Evolutionary conservation across 2,329 filamentous ascomycete species (phyloP).

Genomic region (Claviceps arundinis): DNA sequence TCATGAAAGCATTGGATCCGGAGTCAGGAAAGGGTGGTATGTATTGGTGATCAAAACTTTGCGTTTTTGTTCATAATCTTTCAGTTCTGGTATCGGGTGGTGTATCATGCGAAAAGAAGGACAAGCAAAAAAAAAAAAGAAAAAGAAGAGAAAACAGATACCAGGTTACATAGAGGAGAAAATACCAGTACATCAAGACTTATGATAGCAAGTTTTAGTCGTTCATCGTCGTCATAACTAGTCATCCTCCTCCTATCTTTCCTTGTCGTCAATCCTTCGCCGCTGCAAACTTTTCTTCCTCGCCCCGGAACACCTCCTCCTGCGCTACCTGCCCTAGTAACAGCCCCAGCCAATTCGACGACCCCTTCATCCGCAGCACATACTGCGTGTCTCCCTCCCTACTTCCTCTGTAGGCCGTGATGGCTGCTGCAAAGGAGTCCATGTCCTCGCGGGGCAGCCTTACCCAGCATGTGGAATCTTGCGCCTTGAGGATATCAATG

Average conservation of each 20-base stretch:
- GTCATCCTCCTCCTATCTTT: constrained; percentile 4
- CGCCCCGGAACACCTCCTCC: constrained; percentile 31
- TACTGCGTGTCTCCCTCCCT: constrained; percentile 28
- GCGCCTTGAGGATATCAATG: constrained; percentile 55
- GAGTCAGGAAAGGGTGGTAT: constrained; percentile 7
- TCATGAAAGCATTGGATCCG: constrained; percentile 5
- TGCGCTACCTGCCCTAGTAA: constrained; percentile 35
- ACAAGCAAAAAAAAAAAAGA: neutral
- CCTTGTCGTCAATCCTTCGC: neutral
- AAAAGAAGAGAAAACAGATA: neutral
- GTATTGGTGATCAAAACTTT: neutral
- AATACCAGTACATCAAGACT: constrained; percentile 7
- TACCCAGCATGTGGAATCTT: constrained; percentile 46
- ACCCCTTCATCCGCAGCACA: constrained; percentile 40
- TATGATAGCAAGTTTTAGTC: constrained; percentile 6
- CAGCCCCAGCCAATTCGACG: constrained; percentile 51
- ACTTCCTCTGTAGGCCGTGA: constrained; percentile 50
- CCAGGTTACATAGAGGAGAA: constrained; percentile 5
- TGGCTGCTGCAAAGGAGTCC: constrained; percentile 45
- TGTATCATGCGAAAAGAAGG: neutral
- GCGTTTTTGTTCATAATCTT: neutral
- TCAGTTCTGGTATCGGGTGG: constrained; percentile 1
- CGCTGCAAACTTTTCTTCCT: constrained; percentile 8
- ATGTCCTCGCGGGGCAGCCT: constrained; percentile 50
- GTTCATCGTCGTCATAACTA: neutral